Percentiles rank a stretch among this genome's conserved stretches.
Conservation (phyloP, 2,329 filamentous ascomycete species). For the Fusarium pseudonygamai region DNA sequence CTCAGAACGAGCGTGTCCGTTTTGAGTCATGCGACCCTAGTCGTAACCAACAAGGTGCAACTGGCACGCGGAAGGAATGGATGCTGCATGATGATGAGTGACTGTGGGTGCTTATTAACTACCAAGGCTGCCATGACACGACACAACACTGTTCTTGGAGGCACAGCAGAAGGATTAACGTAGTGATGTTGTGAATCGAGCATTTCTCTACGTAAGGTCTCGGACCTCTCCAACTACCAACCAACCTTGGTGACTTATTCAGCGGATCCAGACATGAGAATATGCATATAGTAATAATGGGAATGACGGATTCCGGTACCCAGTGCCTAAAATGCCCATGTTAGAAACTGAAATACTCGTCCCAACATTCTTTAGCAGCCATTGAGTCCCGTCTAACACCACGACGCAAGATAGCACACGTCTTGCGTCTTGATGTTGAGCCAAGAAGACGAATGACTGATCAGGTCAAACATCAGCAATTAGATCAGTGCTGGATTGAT, state of each 20-base stretch:
- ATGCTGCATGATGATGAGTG: conserved; percentile 4
- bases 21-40: conserved; percentile 19
- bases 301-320: conserved; percentile 1
- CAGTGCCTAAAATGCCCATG: conserved; percentile 1
- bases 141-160: neutral
- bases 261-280: neutral
- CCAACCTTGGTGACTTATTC: neutral
- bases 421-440: too few species aligned
- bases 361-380: neutral
- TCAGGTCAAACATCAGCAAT: neutral
- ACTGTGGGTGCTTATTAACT: neutral
- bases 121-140: neutral
- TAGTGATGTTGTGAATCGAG: neutral
- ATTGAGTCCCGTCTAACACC: neutral
- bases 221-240: neutral
- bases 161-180: neutral
- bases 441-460: neutral
- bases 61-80: neutral
- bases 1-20: neutral
- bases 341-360: neutral
- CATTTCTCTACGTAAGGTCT: neutral
- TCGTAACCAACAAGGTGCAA: conserved; percentile 27
- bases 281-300: neutral
- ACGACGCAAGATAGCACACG: neutral
- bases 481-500: neutral